These are phyloP conservation scores for Pseudonitzschia multiseries DNA, from an alignment of 108 stramenopile genomes.

Conservation along the genomic window DNA sequence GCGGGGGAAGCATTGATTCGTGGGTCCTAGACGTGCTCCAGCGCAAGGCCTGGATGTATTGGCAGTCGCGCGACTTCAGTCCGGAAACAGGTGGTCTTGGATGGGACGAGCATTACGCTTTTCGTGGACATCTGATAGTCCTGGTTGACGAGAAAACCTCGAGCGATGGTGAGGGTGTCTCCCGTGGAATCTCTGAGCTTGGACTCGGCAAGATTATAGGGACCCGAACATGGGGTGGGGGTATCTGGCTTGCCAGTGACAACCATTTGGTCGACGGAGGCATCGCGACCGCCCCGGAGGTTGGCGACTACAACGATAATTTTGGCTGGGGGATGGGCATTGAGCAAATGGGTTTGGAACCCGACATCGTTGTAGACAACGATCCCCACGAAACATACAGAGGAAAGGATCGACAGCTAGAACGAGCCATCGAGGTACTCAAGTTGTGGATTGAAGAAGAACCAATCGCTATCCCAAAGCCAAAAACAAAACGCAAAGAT, in stretches of 20 bases:
- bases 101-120: constrained; percentile 75
- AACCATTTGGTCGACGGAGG: constrained; percentile 76
- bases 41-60: constrained; percentile 75
- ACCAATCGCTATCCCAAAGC: constrained; percentile 46
- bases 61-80: constrained; percentile 47
- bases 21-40: constrained; percentile 73
- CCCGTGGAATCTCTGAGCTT: constrained; percentile 70
- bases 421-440: constrained; percentile 58
- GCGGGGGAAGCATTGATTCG: constrained; percentile 74
- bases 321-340: constrained; percentile 73
- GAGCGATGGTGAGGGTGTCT: constrained; percentile 75
- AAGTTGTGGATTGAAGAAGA: constrained; percentile 58
- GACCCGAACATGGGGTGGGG: constrained; percentile 82
- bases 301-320: constrained; percentile 67
- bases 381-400: constrained; percentile 54
- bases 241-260: constrained; percentile 72
- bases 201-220: constrained; percentile 75
- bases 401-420: constrained; percentile 63
- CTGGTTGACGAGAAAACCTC: constrained; percentile 71
- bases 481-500: constrained; percentile 34
- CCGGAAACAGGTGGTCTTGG: constrained; percentile 57
- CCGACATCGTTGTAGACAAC: constrained; percentile 79
- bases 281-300: constrained; percentile 66
- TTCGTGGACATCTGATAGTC: constrained; percentile 74
- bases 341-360: constrained; percentile 66